Evolutionary conservation across 108 stramenopile genomes (phyloP).

Genomic region (Cyclotella baltica): DNA sequence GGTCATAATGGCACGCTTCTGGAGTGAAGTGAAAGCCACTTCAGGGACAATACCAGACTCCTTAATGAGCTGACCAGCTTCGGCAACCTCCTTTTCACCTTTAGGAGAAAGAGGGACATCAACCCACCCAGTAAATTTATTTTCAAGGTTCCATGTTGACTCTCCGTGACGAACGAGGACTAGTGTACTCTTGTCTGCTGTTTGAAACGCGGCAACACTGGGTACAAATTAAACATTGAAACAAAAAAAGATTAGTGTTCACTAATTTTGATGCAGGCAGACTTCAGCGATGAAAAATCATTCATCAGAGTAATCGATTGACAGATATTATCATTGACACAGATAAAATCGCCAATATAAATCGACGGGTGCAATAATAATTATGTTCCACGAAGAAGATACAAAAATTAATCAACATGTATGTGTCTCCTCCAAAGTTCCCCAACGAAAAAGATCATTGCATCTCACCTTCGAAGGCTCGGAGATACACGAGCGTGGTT

Average conservation of each 20-base stretch:
- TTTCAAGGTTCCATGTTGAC: slow-evolving; percentile 96
- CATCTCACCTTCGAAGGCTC: slow-evolving; percentile 45
- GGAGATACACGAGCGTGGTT: slow-evolving; percentile 37
- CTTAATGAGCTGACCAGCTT: slow-evolving; percentile 75
- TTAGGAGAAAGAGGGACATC: slow-evolving; percentile 93
- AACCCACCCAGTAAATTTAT: slow-evolving; percentile 98
- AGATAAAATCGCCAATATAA: too few relatives aligned
- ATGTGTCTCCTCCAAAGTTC: neutral
- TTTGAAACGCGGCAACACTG: slow-evolving; percentile 57
- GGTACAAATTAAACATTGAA: neutral
- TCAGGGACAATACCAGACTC: slow-evolving; percentile 74
- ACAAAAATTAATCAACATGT: neutral
- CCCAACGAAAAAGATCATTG: neutral
- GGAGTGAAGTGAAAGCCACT: slow-evolving; percentile 89
- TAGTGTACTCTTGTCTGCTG: slow-evolving; percentile 70
- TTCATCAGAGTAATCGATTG: too few relatives aligned
- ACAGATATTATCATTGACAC: too few relatives aligned
- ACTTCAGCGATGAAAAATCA: too few relatives aligned
- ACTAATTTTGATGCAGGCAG: neutral
- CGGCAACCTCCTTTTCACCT: slow-evolving; percentile 91
- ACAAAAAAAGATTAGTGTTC: neutral
- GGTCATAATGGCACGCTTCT: slow-evolving; percentile 94
- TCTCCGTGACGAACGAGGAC: slow-evolving; percentile 95
- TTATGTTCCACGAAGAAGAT: too few relatives aligned
- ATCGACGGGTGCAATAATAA: too few relatives aligned